These are phyloP conservation scores for Creolimax fragrantissima DNA, from an alignment of 78 protist genomes.

Conservation along the genomic window DNA sequence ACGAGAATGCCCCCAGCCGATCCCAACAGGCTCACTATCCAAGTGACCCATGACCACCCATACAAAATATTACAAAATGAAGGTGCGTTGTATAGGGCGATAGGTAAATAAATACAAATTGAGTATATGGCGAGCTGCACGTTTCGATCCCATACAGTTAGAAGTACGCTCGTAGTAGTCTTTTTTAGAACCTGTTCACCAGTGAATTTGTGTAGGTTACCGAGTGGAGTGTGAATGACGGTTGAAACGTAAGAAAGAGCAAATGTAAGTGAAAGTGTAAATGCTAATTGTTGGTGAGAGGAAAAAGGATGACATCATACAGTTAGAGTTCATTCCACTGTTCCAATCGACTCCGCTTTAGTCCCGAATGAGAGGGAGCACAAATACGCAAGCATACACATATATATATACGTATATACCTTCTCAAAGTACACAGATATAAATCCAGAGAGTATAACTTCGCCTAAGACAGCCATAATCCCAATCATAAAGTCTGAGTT, in stretches of 20 bases:
- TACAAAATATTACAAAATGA: neutral
- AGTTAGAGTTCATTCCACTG: too few relatives aligned
- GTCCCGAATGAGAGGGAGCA: too few relatives aligned
- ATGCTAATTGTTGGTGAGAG: too few relatives aligned
- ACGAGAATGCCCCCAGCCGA: neutral
- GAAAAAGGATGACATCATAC: too few relatives aligned
- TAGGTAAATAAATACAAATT: neutral
- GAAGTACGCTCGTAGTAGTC: neutral
- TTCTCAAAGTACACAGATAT: neutral
- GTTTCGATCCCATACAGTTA: constrained; percentile 5
- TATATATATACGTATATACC: too few relatives aligned
- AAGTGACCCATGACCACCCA: constrained; percentile 6
- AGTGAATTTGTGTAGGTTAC: too few relatives aligned
- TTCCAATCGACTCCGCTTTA: too few relatives aligned
- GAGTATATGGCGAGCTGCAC: neutral
- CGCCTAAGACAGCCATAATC: neutral
- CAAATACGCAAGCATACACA: too few relatives aligned
- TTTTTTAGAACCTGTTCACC: neutral
- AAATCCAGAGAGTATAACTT: neutral
- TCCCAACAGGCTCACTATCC: neutral
- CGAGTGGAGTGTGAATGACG: too few relatives aligned
- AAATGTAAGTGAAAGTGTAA: too few relatives aligned
- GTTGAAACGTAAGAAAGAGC: too few relatives aligned
- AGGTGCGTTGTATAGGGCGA: neutral
- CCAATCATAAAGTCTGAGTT: neutral